Conservation (phyloP, 176 grass and related monocot species). For the Raddia distichophylla region DNA sequence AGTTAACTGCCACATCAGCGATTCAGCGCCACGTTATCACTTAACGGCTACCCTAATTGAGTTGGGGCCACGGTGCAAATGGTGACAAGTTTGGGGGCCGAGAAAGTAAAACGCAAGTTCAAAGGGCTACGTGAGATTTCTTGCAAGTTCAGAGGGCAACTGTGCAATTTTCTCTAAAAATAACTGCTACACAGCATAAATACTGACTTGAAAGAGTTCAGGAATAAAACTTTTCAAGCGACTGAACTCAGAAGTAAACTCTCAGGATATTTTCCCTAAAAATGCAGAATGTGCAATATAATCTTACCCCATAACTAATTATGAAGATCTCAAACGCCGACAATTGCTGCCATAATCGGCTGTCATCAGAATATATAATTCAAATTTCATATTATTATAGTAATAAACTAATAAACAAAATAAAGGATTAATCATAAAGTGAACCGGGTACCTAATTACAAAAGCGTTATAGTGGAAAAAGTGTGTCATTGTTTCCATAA, state of each 20-base stretch:
- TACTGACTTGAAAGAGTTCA: neutral
- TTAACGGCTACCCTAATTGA: no score
- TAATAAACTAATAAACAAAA: constrained; percentile 22
- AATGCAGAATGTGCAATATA: constrained; percentile 24
- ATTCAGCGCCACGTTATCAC: no score
- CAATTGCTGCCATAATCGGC: constrained; percentile 81
- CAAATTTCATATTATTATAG: constrained; percentile 6
- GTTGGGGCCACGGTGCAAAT: no score
- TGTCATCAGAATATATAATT: constrained; percentile 46
- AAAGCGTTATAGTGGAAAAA: constrained; percentile 94
- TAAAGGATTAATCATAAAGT: constrained; percentile 4
- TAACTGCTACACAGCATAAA: neutral
- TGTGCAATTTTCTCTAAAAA: no score
- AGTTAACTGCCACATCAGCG: no score
- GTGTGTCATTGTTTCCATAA: constrained; percentile 90
- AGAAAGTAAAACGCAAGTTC: no score
- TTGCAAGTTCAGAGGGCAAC: no score
- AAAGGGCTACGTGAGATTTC: no score
- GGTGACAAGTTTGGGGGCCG: no score
- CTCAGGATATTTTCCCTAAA: neutral
- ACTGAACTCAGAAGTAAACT: neutral
- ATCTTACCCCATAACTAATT: constrained; percentile 93
- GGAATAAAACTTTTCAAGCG: neutral
- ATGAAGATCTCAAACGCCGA: constrained; percentile 87
- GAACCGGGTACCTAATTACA: constrained; percentile 66